A percentile compares a stretch with the other conserved stretches of the same genome.
phyloP scores from a whole-genome alignment of 2,329 filamentous ascomycete genomes.

The Coniochaeta sp. region DNA sequence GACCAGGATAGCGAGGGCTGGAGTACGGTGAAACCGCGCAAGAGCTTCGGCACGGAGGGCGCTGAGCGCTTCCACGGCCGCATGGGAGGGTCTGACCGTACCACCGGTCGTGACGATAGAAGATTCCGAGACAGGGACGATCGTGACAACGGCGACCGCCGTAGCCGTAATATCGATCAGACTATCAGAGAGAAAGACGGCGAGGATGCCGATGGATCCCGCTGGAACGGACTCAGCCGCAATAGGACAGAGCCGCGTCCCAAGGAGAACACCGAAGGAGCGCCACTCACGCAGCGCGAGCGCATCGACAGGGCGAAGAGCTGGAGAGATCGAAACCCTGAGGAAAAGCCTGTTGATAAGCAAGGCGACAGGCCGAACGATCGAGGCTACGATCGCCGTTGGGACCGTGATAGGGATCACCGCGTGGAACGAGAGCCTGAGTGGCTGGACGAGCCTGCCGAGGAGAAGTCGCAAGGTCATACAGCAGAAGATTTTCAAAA shows the following conservation, averaged over 20 bases:
- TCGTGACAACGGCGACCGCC: conserved; percentile 18
- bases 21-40: conserved; percentile 66
- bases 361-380: conserved; percentile 43
- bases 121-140: conserved; percentile 40
- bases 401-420: conserved; percentile 46
- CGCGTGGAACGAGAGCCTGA: conserved; percentile 76
- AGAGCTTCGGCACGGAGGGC: conserved; percentile 65
- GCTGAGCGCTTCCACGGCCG: conserved; percentile 63
- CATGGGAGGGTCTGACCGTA: conserved; percentile 44
- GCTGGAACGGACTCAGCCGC: conserved; percentile 50
- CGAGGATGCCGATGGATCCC: conserved; percentile 45
- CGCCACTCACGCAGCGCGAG: conserved; percentile 36
- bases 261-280: conserved; percentile 39
- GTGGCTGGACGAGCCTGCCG: conserved; percentile 73
- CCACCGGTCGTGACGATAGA: conserved; percentile 42
- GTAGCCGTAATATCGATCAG: conserved; percentile 17
- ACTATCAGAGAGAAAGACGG: conserved; percentile 35
- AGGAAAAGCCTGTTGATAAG: conserved; percentile 24
- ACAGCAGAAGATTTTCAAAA: conserved; percentile 90
- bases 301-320: conserved; percentile 52
- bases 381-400: conserved; percentile 47
- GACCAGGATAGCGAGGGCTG: conserved; percentile 64
- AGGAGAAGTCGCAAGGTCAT: conserved; percentile 62
- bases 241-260: conserved; percentile 69
- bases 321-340: conserved; percentile 48